Conservation (phyloP, 805 yeast genomes). For the Myxozyma vanderwaltii region DNA sequence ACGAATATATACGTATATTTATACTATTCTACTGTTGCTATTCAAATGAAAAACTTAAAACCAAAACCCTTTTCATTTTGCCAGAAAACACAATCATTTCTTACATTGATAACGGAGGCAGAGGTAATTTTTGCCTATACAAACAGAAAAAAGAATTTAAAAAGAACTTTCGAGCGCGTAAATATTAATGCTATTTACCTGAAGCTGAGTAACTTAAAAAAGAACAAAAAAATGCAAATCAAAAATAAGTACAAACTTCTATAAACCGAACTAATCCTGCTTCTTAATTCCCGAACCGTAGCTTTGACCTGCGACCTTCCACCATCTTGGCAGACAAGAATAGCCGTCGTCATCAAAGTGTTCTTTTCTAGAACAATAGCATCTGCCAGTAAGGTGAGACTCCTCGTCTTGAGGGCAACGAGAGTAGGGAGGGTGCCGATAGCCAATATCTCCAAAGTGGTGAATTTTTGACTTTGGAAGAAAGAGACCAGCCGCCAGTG, state of each 20-base stretch:
- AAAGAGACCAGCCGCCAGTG: slow-evolving; percentile 69
- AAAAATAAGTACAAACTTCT: neutral
- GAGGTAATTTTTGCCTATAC: neutral
- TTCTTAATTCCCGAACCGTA: slow-evolving; percentile 24
- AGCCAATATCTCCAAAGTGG: slow-evolving; percentile 75
- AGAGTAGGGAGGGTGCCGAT: slow-evolving; percentile 40
- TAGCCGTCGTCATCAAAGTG: slow-evolving; percentile 34
- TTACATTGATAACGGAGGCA: no score
- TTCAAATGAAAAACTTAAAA: no score
- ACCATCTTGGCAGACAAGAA: slow-evolving; percentile 34
- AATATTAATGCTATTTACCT: neutral
- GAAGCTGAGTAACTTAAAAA: neutral
- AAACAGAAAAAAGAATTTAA: neutral
- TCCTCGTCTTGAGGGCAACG: slow-evolving; percentile 35
- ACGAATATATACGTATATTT: no score
- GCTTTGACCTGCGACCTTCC: slow-evolving; percentile 32
- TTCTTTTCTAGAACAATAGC: slow-evolving; percentile 26
- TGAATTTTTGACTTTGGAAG: slow-evolving; percentile 60
- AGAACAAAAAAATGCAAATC: neutral
- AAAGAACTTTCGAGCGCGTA: no score
- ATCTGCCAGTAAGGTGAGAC: slow-evolving; percentile 30
- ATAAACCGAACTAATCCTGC: neutral
- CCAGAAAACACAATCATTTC: no score
- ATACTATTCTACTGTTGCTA: no score
- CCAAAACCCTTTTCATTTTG: no score